Percentiles rank a stretch among this genome's conserved stretches.
Conservation (phyloP, 169 alveolate species). For the Miamiensis avidus region DNA sequence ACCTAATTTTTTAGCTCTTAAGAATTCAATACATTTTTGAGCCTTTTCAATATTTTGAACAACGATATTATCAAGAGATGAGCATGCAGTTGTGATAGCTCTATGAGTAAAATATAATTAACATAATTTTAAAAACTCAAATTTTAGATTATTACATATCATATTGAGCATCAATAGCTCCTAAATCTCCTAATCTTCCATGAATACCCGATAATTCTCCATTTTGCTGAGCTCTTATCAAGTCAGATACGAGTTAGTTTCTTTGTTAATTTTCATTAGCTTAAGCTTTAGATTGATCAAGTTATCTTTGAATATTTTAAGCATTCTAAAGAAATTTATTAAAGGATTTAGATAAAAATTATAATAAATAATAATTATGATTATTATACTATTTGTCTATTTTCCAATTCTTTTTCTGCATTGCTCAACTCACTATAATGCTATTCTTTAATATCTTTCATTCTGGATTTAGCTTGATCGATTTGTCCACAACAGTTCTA, state of each 20-base stretch:
- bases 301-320: constrained; percentile 11
- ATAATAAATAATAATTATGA: no score
- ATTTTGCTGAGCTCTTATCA: constrained; percentile 65
- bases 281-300: constrained; percentile 43
- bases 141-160: constrained; percentile 51
- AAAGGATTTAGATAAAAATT: no score
- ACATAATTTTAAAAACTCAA: no score
- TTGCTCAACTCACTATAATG: no score
- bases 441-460: no score
- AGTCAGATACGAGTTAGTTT: constrained; percentile 45
- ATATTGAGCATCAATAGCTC: constrained; percentile 84
- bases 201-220: constrained; percentile 81
- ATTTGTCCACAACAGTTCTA: no score
- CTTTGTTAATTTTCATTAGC: constrained; percentile 23
- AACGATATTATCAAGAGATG: constrained; percentile 87
- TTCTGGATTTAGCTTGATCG: no score
- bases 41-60: constrained; percentile 93
- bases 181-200: constrained; percentile 95
- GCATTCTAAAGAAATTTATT: no score
- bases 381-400: no score
- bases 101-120: not conserved
- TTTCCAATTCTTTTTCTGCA: no score
- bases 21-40: constrained; percentile 83
- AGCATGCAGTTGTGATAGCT: constrained; percentile 89
- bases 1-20: constrained; percentile 88